Base-by-base conservation (phyloP, 1,139 yeast species). In the Suhomyces bokatorum region DNA sequence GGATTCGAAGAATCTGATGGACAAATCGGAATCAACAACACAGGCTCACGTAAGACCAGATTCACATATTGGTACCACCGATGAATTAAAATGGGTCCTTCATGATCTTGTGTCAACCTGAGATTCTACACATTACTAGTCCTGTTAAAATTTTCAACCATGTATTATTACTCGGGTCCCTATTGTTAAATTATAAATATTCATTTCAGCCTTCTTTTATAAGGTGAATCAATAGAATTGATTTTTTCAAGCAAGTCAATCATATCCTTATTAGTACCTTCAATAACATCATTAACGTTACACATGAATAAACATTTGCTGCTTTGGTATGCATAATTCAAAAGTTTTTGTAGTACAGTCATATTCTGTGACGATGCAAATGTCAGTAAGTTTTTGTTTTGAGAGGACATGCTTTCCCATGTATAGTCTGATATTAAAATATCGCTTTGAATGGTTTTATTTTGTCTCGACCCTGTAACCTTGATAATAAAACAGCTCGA, bases 41-140 rank as follows among this genome's bases (percentile, higher is more conserved):
- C 40, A 34, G 24, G 43, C 50, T 13, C 59, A 52, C 31, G 42
- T 49, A 7, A 47, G 52, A 35, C 49, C 59, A 9, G 62, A 58
- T 37, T 55, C 66, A 8, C 80, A 78, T 56, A 66, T 80, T 32
- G 91, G 91, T 6, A 73, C 84, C 0, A 75, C 80, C 22, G 86
- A 84, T 50, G 95, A 86, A 58, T 67, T 86, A 50, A 80, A 82
- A 54, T 81, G 89, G 87, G 70, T 85, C 42, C 72, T 86, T 36
- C 84, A 81, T 63, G 91, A 85, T 50, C 64, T 74, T 48, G 60
- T 70, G 11, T 59, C 73, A 6, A 66, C 68, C 66, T 69, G 58
- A 59, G 30, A 22, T 28, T 20, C n/a, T 31, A n/a, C 16, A 17
- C 41, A 28, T n/a, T 37, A 20, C n/a, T n/a, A 12, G 28, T 30